These are phyloP conservation scores for Phytophthora parvispora DNA, from an alignment of 352 stramenopile genomes.

Conservation along the genomic window DNA sequence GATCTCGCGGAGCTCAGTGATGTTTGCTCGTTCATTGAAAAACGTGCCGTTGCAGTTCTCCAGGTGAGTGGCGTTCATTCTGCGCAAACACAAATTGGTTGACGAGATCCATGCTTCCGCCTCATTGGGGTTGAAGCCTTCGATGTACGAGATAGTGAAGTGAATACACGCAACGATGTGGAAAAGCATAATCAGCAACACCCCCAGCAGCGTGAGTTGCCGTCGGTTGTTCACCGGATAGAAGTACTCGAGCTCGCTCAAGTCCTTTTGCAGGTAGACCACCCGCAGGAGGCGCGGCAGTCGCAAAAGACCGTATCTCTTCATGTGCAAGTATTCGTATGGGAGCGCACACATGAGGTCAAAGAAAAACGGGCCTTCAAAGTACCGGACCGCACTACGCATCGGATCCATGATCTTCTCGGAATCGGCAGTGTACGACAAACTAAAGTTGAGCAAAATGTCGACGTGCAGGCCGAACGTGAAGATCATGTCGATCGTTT, in stretches of 20 bases:
- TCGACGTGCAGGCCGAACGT: conserved; percentile 47
- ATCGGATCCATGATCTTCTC: conserved; percentile 66
- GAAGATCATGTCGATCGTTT: conserved; percentile 37
- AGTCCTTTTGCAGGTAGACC: conserved; percentile 36
- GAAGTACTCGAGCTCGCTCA: conserved; percentile 52
- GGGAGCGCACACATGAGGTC: conserved; percentile 56
- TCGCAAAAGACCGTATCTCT: conserved; percentile 34
- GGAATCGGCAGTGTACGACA: conserved; percentile 53
- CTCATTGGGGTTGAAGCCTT: conserved; percentile 34
- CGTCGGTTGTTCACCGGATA: conserved; percentile 53
- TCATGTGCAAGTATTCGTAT: conserved; percentile 35
- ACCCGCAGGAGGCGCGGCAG: conserved; percentile 47
- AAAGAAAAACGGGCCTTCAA: conserved; percentile 42
- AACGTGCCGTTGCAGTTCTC: conserved; percentile 13
- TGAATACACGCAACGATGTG: conserved; percentile 58
- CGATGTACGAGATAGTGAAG: conserved; percentile 39
- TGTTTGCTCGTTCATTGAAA: conserved; percentile 3
- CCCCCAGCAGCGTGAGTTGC: conserved; percentile 47
- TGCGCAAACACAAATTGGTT: conserved; percentile 22
- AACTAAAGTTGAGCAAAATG: conserved; percentile 65
- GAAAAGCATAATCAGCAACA: conserved; percentile 55
- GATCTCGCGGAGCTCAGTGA: conserved; percentile 20
- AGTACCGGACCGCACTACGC: conserved; percentile 46
- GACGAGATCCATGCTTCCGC: conserved; percentile 40
- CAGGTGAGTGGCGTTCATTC: conserved; percentile 20